phyloP scores from a whole-genome alignment of 352 stramenopile genomes.

The Globisporangium nagaii region DNA sequence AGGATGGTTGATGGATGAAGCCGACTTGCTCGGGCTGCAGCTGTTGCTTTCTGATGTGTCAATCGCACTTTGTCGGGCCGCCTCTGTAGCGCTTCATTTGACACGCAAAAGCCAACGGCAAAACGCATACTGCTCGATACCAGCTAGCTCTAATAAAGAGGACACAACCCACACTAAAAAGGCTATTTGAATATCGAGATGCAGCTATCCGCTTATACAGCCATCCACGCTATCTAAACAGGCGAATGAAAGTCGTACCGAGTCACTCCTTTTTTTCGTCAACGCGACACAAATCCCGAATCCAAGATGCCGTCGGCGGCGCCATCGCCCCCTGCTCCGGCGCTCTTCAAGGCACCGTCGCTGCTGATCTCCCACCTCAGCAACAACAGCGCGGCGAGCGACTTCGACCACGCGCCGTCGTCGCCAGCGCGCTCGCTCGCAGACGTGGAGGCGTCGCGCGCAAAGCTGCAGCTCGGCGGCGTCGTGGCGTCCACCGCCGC shows the following conservation, averaged over 20 bases:
- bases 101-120: constrained; percentile 6
- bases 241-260: too few relatives aligned
- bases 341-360: not conserved
- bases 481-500: constrained; percentile 25
- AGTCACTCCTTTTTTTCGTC: too few relatives aligned
- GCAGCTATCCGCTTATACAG: too few relatives aligned
- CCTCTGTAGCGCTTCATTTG: not conserved
- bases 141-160: too few relatives aligned
- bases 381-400: constrained; percentile 1
- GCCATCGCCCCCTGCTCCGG: not conserved
- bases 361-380: not conserved
- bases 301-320: not conserved
- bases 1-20: not conserved
- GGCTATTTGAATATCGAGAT: too few relatives aligned
- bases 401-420: not conserved
- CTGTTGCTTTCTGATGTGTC: not conserved
- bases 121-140: too few relatives aligned
- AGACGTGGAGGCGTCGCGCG: not conserved
- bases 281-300: too few relatives aligned
- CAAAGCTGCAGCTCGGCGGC: constrained; percentile 13
- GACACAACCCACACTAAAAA: too few relatives aligned
- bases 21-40: not conserved
- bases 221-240: too few relatives aligned
- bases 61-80: constrained; percentile 1
- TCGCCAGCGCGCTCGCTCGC: not conserved